Base-by-base conservation (phyloP, 805 yeast species). In the Wickerhamomyces bisporus region DNA sequence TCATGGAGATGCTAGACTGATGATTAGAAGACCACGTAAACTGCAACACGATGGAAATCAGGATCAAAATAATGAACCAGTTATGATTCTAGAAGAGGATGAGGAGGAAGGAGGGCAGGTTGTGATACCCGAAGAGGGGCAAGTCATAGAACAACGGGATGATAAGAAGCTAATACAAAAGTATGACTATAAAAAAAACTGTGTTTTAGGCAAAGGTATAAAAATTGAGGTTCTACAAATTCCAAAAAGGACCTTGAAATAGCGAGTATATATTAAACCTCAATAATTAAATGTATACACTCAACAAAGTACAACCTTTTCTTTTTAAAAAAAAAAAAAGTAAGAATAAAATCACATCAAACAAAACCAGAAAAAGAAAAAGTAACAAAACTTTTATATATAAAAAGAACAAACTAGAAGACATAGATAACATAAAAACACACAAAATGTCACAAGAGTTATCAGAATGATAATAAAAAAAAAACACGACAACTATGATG, bases 221-320 rank as follows among this genome's bases (percentile, higher is more conserved):
- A 34, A 44, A n/a, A 38, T 53, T 21, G 53, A 53, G 32, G 47
- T 54, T 3, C 28, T 54, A 10, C 41, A 42, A 20, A 41, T 43
- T 13, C 48, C 49, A 28, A 30, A 36, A 9, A 24, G 18, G 8
- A 17, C 14, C 16, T 33, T 19, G 25, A 21, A 16, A 28, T 16
- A 20, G 12, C 15, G 9, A 11, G 26, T 17, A n/a, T n/a, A 31
- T 33, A 39, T 19, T 30, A 34, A 32, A 39, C 32, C 21, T 31
- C n/a, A n/a, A n/a, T n/a, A n/a, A n/a, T n/a, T n/a, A n/a, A n/a
- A n/a, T n/a, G n/a, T n/a, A n/a, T n/a, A n/a, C n/a, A n/a, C n/a
- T n/a, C n/a, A n/a, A n/a, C n/a, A n/a, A n/a, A n/a, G n/a, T n/a
- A n/a, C n/a, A n/a, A n/a, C n/a, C 34, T 32, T 30, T 28, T 34